Conservation (phyloP, 768 basidiomycete species). For the Tulasnella sp. region DNA sequence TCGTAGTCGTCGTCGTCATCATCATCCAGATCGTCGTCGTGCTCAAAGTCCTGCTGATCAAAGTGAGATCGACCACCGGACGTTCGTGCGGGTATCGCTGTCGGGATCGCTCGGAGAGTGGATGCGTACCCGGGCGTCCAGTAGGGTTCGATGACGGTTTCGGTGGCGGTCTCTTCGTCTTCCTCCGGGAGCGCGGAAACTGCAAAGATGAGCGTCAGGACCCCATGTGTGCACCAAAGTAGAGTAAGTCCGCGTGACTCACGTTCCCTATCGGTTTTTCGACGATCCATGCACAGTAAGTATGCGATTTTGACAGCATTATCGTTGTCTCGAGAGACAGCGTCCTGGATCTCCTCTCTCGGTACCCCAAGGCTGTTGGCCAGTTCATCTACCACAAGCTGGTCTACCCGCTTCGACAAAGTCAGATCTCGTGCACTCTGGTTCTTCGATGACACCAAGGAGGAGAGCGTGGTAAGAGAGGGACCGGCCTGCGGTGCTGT, state of each 20-base stretch:
- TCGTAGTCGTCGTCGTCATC: conserved; percentile 23
- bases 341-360: conserved; percentile 80
- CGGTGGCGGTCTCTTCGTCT: conserved; percentile 30
- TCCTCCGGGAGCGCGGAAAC: conserved; percentile 54
- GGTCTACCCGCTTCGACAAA: conserved; percentile 84
- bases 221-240: neutral
- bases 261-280: conserved; percentile 74
- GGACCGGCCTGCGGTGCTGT: conserved; percentile 57
- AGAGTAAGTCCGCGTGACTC: conserved; percentile 34
- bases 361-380: conserved; percentile 59
- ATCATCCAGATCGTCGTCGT: conserved; percentile 22
- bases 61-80: conserved; percentile 2
- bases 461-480: conserved; percentile 59
- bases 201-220: conserved; percentile 18
- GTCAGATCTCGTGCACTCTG: conserved; percentile 70
- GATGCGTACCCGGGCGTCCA: conserved; percentile 6
- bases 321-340: conserved; percentile 71
- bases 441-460: conserved; percentile 52
- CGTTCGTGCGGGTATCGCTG: conserved; percentile 10
- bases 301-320: conserved; percentile 97
- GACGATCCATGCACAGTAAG: conserved; percentile 82
- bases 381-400: conserved; percentile 79
- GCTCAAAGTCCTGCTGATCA: conserved; percentile 2
- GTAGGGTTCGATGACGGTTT: conserved; percentile 3
- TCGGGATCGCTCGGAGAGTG: neutral